Percentiles rank a stretch among this genome's conserved stretches.
Evolutionary conservation across 768 basidiomycete genomes (phyloP).

Genomic region (Tulasnella sp.): DNA sequence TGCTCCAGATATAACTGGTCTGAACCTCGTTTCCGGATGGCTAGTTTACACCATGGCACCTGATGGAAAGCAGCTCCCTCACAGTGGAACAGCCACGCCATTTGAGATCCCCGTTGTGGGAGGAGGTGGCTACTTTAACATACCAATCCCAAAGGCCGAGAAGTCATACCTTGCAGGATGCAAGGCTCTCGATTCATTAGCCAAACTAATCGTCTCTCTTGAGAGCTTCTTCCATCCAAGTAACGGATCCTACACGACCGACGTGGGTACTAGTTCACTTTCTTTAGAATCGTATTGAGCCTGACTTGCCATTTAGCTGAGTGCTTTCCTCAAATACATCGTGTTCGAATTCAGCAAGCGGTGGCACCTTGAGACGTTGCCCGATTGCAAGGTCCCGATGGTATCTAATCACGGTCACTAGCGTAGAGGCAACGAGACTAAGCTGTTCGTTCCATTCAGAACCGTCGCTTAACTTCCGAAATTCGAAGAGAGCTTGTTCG

Average conservation of each 20-base stretch:
- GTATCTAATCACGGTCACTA: constrained; percentile 46
- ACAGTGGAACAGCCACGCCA: constrained; percentile 28
- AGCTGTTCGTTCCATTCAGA: not conserved
- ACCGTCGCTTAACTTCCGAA: constrained; percentile 63
- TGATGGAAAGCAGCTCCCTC: constrained; percentile 38
- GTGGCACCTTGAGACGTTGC: constrained; percentile 66
- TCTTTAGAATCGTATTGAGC: not conserved
- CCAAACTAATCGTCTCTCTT: constrained; percentile 80
- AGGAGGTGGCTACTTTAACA: constrained; percentile 23
- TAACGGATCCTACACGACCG: constrained; percentile 76
- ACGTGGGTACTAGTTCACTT: constrained; percentile 34
- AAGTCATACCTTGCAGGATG: constrained; percentile 69
- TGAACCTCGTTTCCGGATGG: not conserved
- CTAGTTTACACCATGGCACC: constrained; percentile 70
- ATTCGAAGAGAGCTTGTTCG: constrained; percentile 79
- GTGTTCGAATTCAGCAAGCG: constrained; percentile 72
- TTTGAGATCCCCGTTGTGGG: constrained; percentile 61
- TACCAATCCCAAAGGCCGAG: constrained; percentile 27
- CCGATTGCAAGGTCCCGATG: constrained; percentile 68
- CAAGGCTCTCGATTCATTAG: constrained; percentile 81
- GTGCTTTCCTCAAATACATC: constrained; percentile 63
- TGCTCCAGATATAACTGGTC: not conserved
- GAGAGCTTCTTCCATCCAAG: constrained; percentile 96
- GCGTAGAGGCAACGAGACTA: not conserved
- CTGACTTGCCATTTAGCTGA: constrained; percentile 38